Evolutionary conservation across 352 stramenopile genomes (phyloP).

Genomic region (Phytophthora lateralis): DNA sequence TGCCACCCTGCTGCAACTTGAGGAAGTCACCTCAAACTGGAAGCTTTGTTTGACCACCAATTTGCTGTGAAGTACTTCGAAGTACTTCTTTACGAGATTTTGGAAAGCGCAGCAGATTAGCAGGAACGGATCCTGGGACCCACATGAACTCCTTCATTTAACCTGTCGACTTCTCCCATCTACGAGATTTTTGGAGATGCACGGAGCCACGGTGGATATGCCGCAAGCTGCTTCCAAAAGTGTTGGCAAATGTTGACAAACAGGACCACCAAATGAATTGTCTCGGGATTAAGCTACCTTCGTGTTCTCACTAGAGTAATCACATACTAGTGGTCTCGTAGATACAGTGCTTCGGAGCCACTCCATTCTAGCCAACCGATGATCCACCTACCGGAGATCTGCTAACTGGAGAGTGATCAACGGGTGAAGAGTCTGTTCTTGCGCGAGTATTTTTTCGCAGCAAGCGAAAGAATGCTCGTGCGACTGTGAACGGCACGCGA

Average conservation of each 20-base stretch:
- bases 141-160: too few relatives aligned
- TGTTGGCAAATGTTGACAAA: neutral
- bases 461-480: constrained; percentile 71
- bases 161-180: too few relatives aligned
- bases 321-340: constrained; percentile 24
- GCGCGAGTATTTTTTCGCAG: constrained; percentile 48
- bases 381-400: constrained; percentile 8
- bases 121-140: too few relatives aligned
- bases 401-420: constrained; percentile 8
- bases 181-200: too few relatives aligned
- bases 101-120: too few relatives aligned
- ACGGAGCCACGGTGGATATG: too few relatives aligned
- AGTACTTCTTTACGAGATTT: too few relatives aligned
- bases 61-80: too few relatives aligned
- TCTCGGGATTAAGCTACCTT: constrained; percentile 31
- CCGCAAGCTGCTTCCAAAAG: too few relatives aligned
- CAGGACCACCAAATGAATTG: neutral
- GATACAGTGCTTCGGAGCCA: neutral
- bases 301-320: constrained; percentile 26
- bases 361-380: constrained; percentile 13
- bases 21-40: too few relatives aligned
- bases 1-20: too few relatives aligned
- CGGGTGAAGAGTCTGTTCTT: constrained; percentile 17
- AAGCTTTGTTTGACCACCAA: too few relatives aligned
- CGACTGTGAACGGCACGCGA: constrained; percentile 66